These are phyloP conservation scores for Suillus decipiens DNA, from an alignment of 768 basidiomycete genomes.

Conservation along the genomic window DNA sequence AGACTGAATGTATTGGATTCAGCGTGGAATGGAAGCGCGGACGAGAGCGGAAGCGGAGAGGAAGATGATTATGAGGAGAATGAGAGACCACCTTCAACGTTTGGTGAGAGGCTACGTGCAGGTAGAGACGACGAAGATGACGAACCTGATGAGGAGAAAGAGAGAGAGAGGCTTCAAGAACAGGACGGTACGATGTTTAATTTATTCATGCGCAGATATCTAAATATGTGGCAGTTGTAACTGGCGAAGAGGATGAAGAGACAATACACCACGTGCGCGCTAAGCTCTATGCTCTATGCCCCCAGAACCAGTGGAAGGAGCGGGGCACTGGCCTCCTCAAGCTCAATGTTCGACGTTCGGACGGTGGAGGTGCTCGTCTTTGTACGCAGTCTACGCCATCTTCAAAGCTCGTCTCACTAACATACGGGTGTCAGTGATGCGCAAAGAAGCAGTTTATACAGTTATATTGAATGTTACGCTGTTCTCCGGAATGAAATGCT, in stretches of 20 bases:
- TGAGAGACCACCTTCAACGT: slow-evolving; percentile 40
- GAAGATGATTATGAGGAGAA: slow-evolving; percentile 39
- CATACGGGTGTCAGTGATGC: slow-evolving; percentile 60
- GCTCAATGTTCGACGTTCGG: slow-evolving; percentile 63
- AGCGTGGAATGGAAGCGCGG: slow-evolving; percentile 44
- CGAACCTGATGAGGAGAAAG: slow-evolving; percentile 46
- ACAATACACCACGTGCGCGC: slow-evolving; percentile 76
- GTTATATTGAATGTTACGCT: slow-evolving; percentile 73
- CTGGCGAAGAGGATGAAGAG: slow-evolving; percentile 83
- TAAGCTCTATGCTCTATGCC: slow-evolving; percentile 65
- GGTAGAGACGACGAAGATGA: slow-evolving; percentile 60
- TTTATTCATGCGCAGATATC: neutral
- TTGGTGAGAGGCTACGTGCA: slow-evolving; percentile 69
- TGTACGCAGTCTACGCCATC: slow-evolving; percentile 41
- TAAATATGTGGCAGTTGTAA: slow-evolving; percentile 48
- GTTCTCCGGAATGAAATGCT: slow-evolving; percentile 77
- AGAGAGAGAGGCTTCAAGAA: slow-evolving; percentile 52
- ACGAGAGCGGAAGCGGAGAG: slow-evolving; percentile 39
- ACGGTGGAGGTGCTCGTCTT: slow-evolving; percentile 70
- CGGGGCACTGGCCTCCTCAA: slow-evolving; percentile 71
- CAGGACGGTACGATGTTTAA: slow-evolving; percentile 57
- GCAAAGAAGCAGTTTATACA: slow-evolving; percentile 81
- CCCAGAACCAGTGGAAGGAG: slow-evolving; percentile 72
- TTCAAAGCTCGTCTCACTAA: slow-evolving; percentile 13
- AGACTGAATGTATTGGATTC: slow-evolving; percentile 31